A percentile compares a stretch with the other conserved stretches of the same genome.
Evolutionary conservation across 768 basidiomycete genomes (phyloP).

Genomic region (Suillus subaureus): DNA sequence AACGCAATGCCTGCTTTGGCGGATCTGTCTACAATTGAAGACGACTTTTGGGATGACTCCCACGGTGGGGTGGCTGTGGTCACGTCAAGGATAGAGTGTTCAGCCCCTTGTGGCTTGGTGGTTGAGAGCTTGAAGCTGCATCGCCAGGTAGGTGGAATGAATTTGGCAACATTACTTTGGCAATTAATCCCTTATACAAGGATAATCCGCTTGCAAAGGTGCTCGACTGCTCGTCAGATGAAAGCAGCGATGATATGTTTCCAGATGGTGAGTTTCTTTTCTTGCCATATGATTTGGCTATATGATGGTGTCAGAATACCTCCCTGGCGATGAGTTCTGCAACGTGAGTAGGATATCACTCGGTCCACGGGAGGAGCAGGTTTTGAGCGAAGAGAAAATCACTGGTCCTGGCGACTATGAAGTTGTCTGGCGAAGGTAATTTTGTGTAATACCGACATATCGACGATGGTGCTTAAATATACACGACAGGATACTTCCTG

Average conservation of each 20-base stretch:
- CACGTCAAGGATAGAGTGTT: slow-evolving; percentile 50
- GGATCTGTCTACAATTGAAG: slow-evolving; percentile 56
- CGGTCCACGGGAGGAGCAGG: slow-evolving; percentile 41
- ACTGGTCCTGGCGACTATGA: slow-evolving; percentile 60
- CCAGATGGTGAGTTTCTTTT: slow-evolving; percentile 44
- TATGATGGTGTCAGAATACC: slow-evolving; percentile 48
- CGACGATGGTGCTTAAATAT: not conserved
- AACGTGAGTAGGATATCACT: slow-evolving; percentile 56
- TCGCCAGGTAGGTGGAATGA: slow-evolving; percentile 44
- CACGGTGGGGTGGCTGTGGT: slow-evolving; percentile 61
- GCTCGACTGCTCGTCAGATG: slow-evolving; percentile 53
- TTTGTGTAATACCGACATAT: not conserved
- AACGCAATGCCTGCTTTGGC: slow-evolving; percentile 47
- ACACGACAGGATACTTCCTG: slow-evolving; percentile 44
- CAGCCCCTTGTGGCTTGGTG: slow-evolving; percentile 57
- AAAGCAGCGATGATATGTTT: slow-evolving; percentile 42
- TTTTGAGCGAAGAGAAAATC: slow-evolving; percentile 35
- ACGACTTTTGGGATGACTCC: slow-evolving; percentile 52
- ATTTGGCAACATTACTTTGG: not conserved
- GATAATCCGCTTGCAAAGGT: slow-evolving; percentile 49
- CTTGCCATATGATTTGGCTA: slow-evolving; percentile 1
- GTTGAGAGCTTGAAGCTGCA: slow-evolving; percentile 52
- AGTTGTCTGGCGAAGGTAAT: slow-evolving; percentile 67
- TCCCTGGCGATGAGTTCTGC: slow-evolving; percentile 65
- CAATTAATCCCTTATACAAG: slow-evolving; percentile 28